These are phyloP conservation scores for Epichloe amarillans DNA, from an alignment of 2,329 filamentous ascomycete species.

Conservation along the genomic window DNA sequence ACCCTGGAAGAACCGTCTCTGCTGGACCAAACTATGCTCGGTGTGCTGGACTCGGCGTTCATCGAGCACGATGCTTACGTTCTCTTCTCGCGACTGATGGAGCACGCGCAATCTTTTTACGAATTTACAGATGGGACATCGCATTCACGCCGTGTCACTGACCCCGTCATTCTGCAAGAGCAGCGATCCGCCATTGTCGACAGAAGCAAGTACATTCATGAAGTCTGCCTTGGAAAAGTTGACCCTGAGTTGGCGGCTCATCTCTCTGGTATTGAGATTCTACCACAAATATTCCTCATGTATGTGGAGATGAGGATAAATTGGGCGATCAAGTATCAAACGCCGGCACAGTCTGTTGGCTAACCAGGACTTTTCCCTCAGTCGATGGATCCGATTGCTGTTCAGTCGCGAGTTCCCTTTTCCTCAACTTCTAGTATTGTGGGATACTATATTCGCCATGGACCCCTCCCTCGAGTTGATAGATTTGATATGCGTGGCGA, in stretches of 20 bases:
- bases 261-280: constrained; percentile 68
- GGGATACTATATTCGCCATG: constrained; percentile 84
- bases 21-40: constrained; percentile 41
- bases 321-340: neutral
- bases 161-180: constrained; percentile 13
- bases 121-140: constrained; percentile 37
- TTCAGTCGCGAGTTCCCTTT: constrained; percentile 93
- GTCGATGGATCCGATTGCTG: constrained; percentile 83
- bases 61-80: constrained; percentile 87
- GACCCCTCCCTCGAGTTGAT: constrained; percentile 69
- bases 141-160: constrained; percentile 8
- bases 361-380: constrained; percentile 19
- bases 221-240: constrained; percentile 60
- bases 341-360: neutral
- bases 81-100: constrained; percentile 79
- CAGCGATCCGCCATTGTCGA: constrained; percentile 55
- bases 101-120: constrained; percentile 74
- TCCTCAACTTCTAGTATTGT: constrained; percentile 67
- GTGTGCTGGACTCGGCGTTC: constrained; percentile 57
- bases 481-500: constrained; percentile 83
- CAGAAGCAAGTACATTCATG: constrained; percentile 76
- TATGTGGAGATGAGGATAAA: constrained; percentile 26
- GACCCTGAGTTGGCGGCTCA: constrained; percentile 78
- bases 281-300: constrained; percentile 97
- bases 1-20: constrained; percentile 18